Evolutionary conservation across 169 alveolate species (phyloP).

Genomic region (Eimeria sp.): DNA sequence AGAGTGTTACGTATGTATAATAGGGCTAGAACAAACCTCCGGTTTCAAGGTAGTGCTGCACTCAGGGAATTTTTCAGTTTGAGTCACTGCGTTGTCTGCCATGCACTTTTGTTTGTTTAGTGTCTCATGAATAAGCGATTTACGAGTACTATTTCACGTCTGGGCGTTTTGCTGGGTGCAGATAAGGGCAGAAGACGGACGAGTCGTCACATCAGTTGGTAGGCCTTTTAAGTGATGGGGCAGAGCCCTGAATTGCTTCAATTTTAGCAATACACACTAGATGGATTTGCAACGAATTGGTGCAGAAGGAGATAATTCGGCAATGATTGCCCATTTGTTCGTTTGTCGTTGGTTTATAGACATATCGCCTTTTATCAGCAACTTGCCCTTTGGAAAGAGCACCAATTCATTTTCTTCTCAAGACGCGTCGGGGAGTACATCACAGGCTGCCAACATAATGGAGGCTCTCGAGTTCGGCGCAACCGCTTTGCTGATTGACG

Average conservation of each 20-base stretch:
- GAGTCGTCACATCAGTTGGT: slow-evolving; percentile 78
- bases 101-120: background rate
- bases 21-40: background rate
- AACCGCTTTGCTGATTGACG: slow-evolving; percentile 85
- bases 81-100: background rate
- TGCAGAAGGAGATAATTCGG: background rate
- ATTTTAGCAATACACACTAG: background rate
- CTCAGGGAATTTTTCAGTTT: background rate
- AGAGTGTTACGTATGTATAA: background rate
- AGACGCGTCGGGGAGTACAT: slow-evolving; percentile 91
- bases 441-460: slow-evolving; percentile 91
- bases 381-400: slow-evolving; percentile 87
- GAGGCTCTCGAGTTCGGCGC: slow-evolving; percentile 91
- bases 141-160: background rate
- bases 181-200: slow-evolving; percentile 82
- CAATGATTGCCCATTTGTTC: background rate
- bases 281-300: background rate
- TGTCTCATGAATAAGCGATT: background rate
- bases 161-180: background rate
- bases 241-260: too few relatives aligned
- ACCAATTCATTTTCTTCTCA: slow-evolving; percentile 70
- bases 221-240: background rate
- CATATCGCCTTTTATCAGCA: slow-evolving; percentile 89
- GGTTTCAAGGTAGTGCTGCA: background rate
- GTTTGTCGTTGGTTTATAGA: slow-evolving; percentile 67